These are phyloP conservation scores for Coniosporium tulheliwenetii DNA, from an alignment of 2,329 filamentous ascomycete genomes.

Conservation along the genomic window DNA sequence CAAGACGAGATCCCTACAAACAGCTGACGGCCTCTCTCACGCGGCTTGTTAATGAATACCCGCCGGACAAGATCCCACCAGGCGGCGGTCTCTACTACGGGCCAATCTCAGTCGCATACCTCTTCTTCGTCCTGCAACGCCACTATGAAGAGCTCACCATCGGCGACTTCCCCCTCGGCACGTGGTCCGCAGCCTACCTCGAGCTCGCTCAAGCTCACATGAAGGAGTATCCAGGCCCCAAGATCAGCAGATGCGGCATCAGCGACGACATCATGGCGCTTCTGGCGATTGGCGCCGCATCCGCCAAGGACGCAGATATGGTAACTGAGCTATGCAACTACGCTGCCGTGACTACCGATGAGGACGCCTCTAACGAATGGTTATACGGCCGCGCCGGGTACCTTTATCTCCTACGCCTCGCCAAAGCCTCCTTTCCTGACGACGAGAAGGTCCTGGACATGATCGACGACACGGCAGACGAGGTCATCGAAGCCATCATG, in stretches of 20 bases:
- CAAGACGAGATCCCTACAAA: slow-evolving; percentile 28
- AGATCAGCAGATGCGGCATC: slow-evolving; percentile 29
- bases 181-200: slow-evolving; percentile 34
- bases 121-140: slow-evolving; percentile 33
- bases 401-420: slow-evolving; percentile 50
- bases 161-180: slow-evolving; percentile 28
- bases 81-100: slow-evolving; percentile 35
- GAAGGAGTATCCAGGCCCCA: slow-evolving; percentile 30
- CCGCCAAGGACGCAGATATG: slow-evolving; percentile 32
- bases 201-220: slow-evolving; percentile 33
- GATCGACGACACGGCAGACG: slow-evolving; percentile 36
- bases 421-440: slow-evolving; percentile 39
- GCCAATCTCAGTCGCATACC: slow-evolving; percentile 31
- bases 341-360: slow-evolving; percentile 28
- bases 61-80: slow-evolving; percentile 28
- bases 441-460: slow-evolving; percentile 34
- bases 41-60: slow-evolving; percentile 30
- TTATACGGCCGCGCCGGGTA: slow-evolving; percentile 53
- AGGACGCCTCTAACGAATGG: slow-evolving; percentile 40
- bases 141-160: slow-evolving; percentile 31
- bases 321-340: slow-evolving; percentile 34
- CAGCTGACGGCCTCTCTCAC: slow-evolving; percentile 34
- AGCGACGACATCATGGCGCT: slow-evolving; percentile 34
- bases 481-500: slow-evolving; percentile 45
- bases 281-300: slow-evolving; percentile 33